Evolutionary conservation across 108 stramenopile species (phyloP), one percentile per base, ranked within the genome.

Genomic region (Cyclotella distinguenda): DNA sequence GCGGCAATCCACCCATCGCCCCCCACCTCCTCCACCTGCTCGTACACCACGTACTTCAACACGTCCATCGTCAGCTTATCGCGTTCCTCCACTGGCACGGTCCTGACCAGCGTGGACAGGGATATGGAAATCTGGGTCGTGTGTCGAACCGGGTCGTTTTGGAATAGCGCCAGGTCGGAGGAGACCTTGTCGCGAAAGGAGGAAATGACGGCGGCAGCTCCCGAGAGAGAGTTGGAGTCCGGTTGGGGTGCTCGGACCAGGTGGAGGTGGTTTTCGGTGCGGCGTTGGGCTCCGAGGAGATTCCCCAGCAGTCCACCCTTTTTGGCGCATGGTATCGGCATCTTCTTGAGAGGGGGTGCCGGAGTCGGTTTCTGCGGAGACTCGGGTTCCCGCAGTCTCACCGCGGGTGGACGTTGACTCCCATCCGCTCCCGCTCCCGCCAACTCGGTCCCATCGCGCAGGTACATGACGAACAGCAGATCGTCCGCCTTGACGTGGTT

Each of bases 11-110:
- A 93, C 69, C 83, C 75, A 59, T 90, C 92, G 53, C 55, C 57
- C 35, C 87, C 87, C 26, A 88, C 60, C 74, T 93, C 92, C 74
- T 93, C 92, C 21, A 88, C 92, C 46, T 82, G 82, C 72, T 93
- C 92, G 47, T 88, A 88, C 3, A 93, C 89, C 32, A 88, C 81
- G 57, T 87, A 93, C 68, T 89, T 86, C 23, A 93, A 60, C 3
- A 89, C 82, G 62, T 90, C 84, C 87, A 93, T 90, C 26, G 89
- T 89, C 35, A 93, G 76, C 52, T 74, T 81, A 16, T 77, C 79
- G 16, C 72, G 76, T 31, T 88, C 85, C 12, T 68, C 65, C 11
- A 48, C 11, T 4, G 72, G 66, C 0, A 74, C 72, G 11, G 13
- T 8, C 28, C 38, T 50, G 2, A 74, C 53, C 25, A 78, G 21